Percentiles rank a stretch among this genome's conserved stretches.
These are phyloP conservation scores for Globisporangium acanthophoron DNA, from an alignment of 352 stramenopile genomes.

Conservation along the genomic window DNA sequence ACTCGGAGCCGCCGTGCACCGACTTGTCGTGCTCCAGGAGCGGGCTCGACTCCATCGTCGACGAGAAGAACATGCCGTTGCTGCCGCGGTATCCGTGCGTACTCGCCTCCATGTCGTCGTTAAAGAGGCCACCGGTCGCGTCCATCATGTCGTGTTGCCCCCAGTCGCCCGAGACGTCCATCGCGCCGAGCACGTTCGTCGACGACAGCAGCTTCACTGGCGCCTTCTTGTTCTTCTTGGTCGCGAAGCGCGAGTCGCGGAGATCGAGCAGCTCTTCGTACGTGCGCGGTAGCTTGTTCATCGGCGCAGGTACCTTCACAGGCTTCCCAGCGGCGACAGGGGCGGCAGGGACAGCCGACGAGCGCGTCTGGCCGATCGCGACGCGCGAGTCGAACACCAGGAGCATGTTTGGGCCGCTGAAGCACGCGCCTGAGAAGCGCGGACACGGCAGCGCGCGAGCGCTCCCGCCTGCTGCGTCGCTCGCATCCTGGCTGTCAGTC, in stretches of 20 bases:
- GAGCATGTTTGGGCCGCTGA: conserved; percentile 82
- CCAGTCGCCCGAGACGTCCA: conserved; percentile 53
- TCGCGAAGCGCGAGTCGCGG: conserved; percentile 68
- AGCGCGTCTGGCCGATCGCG: conserved; percentile 65
- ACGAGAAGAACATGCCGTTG: conserved; percentile 29
- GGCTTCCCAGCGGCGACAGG: conserved; percentile 50
- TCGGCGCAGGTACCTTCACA: conserved; percentile 23
- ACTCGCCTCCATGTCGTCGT: not conserved
- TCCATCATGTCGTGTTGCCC: conserved; percentile 26
- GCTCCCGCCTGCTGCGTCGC: not conserved
- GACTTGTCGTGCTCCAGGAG: conserved; percentile 35
- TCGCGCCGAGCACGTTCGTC: conserved; percentile 40
- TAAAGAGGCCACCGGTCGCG: conserved; percentile 26
- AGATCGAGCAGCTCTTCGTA: conserved; percentile 75
- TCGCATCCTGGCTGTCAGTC: not conserved
- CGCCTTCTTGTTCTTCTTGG: conserved; percentile 77
- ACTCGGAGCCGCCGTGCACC: conserved; percentile 67
- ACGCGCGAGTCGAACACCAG: conserved; percentile 81
- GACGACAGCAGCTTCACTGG: conserved; percentile 43
- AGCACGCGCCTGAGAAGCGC: conserved; percentile 71
- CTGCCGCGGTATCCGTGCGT: conserved; percentile 13
- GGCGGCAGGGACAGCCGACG: conserved; percentile 30
- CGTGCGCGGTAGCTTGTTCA: conserved; percentile 59
- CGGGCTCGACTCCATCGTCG: conserved; percentile 11
- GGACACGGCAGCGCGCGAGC: conserved; percentile 57